A percentile compares a stretch with the other conserved stretches of the same genome.
phyloP scores from a whole-genome alignment of 352 stramenopile species.

The Phytophthora podocarpi region DNA sequence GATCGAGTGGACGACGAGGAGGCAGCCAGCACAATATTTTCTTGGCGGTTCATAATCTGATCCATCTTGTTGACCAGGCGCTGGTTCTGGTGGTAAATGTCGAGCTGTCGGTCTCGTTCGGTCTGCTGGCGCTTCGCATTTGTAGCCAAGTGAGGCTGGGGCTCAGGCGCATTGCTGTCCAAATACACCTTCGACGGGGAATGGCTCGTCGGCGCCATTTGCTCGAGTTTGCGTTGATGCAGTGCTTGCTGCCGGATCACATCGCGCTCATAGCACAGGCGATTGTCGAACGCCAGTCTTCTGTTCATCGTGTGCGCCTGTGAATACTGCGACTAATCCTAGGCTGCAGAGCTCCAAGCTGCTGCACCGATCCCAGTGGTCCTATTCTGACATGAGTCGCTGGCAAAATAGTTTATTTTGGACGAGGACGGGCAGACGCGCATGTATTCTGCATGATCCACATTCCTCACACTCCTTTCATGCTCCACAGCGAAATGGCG shows the following conservation, averaged over 20 bases:
- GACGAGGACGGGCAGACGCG: no score
- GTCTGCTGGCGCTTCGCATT: constrained; percentile 72
- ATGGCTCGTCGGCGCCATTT: constrained; percentile 56
- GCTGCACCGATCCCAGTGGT: constrained; percentile 7
- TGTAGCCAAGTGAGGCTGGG: constrained; percentile 45
- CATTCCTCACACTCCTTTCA: constrained; percentile 22
- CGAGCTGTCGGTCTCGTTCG: constrained; percentile 61
- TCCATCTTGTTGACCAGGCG: constrained; percentile 75
- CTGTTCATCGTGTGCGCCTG: constrained; percentile 59
- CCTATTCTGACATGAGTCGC: constrained; percentile 14
- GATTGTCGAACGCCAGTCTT: constrained; percentile 80
- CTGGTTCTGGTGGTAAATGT: constrained; percentile 77
- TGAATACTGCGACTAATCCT: neutral
- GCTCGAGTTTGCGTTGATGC: constrained; percentile 71
- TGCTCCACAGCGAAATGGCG: constrained; percentile 43
- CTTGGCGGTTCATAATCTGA: constrained; percentile 65
- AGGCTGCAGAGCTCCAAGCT: neutral
- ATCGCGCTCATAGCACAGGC: constrained; percentile 82
- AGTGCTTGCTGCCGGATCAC: constrained; percentile 63
- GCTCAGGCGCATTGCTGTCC: constrained; percentile 58
- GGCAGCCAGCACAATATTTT: constrained; percentile 58
- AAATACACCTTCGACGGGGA: constrained; percentile 67
- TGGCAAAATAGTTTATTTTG: constrained; percentile 43
- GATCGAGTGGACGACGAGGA: constrained; percentile 27
- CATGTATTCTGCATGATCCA: no score